Evolutionary conservation across 768 basidiomycete genomes (phyloP), one percentile per base, ranked within the genome.

Genomic region (Pleurotus tuber-regium): DNA sequence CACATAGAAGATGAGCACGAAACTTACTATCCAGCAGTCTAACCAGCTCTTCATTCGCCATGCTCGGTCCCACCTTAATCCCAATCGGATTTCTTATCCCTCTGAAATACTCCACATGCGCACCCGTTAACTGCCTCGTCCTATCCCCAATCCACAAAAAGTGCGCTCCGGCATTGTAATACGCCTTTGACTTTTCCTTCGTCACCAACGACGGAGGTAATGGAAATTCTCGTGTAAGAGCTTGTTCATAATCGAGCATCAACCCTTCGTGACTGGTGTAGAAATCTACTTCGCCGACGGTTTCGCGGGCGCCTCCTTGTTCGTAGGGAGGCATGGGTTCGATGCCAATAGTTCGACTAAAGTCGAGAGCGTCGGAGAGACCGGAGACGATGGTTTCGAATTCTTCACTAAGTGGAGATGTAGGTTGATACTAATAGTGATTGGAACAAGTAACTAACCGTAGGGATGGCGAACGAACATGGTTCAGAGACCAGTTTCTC

Each of bases 91-190:
- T 96, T 43, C 91, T 76, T 48, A 97, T 87, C 5, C 93, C 92
- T 51, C 90, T 76, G 70, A 95, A 95, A 67, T 94, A 94, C 71
- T 98, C 96, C 26, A 98, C 86, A 64, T 99, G 97, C 3, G 94
- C 97, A 5, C 94, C 93, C 40, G 83, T 80, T 0, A 98, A 73
- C 67, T 96, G 92, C 33, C 96, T 75, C 4, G 96, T 99, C 46
- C 96, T 83, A 69, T 99, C 97, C 0, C 96, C 96, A 49, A 99
- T 91, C 96, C 96, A 99, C 43, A 98, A 68, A 70, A 97, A 96
- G 66, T 95, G 94, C 6, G 92, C 90, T 2, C 92, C 91, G 12
- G 90, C 89, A 64, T 98, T 96, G 70, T 96, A 98, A 65, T 78
- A 80, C 30, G 77, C 83, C 38, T 67, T 73, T 5, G 52, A 23